Evolutionary conservation across 1,139 yeast species (phyloP).

Genomic region (Blastobotrys elegans): DNA sequence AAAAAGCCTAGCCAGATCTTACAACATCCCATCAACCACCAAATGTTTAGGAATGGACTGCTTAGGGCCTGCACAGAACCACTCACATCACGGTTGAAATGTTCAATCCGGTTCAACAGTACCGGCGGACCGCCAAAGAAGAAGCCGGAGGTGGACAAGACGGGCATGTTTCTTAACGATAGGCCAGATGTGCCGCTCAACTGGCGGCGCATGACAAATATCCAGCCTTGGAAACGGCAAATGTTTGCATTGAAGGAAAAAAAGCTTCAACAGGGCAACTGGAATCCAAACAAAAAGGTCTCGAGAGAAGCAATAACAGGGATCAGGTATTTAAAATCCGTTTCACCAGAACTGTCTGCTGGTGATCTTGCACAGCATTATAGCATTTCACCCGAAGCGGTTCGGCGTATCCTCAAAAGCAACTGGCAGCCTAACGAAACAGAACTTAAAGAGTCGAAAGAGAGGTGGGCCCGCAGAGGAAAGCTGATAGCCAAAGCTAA

Average conservation of each 20-base stretch:
- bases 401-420: conserved; percentile 71
- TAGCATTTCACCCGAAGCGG: conserved; percentile 74
- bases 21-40: no score
- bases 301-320: conserved; percentile 69
- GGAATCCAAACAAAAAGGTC: conserved; percentile 69
- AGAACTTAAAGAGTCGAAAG: conserved; percentile 39
- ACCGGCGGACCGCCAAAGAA: not conserved
- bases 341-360: conserved; percentile 54
- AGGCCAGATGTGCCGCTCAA: conserved; percentile 36
- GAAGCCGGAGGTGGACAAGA: conserved; percentile 3
- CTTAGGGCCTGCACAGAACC: not conserved
- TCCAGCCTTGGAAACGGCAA: conserved; percentile 66
- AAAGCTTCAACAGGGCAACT: conserved; percentile 44
- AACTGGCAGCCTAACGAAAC: conserved; percentile 69
- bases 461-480: conserved; percentile 50
- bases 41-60: not conserved
- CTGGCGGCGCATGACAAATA: conserved; percentile 38
- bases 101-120: not conserved
- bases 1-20: no score
- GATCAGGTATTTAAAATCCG: conserved; percentile 50
- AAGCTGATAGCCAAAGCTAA: conserved; percentile 27
- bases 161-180: conserved; percentile 12
- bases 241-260: conserved; percentile 57
- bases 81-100: not conserved
- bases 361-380: conserved; percentile 61